These are phyloP conservation scores for Picochlorum sp. DNA, from an alignment of 139 green algal species.

Conservation along the genomic window DNA sequence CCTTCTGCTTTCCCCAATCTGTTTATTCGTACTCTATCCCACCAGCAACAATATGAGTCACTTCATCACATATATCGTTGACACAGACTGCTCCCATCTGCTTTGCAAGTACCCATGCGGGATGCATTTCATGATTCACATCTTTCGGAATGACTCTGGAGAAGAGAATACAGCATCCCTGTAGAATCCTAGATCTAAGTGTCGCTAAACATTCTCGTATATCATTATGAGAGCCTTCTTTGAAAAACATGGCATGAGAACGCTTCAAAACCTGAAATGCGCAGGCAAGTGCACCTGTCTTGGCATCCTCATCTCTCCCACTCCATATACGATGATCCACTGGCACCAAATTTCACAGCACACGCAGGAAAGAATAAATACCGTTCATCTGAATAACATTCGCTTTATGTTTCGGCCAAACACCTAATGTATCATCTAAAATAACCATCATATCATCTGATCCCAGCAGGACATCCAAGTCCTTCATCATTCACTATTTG, in stretches of 20 bases:
- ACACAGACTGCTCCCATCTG: constrained; percentile 62
- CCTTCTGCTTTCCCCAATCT: constrained; percentile 28
- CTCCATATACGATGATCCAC: constrained; percentile 44
- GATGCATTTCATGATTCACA: constrained; percentile 41
- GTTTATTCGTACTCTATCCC: constrained; percentile 38
- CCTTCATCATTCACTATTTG: constrained; percentile 52
- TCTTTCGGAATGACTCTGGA: constrained; percentile 57
- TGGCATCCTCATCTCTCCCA: constrained; percentile 46
- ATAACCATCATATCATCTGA: constrained; percentile 67
- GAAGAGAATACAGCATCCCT: constrained; percentile 57
- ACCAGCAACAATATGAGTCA: constrained; percentile 62
- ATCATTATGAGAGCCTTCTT: constrained; percentile 11
- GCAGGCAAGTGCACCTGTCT: constrained; percentile 37
- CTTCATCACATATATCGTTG: constrained; percentile 1
- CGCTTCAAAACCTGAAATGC: constrained; percentile 38
- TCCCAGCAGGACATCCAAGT: constrained; percentile 83
- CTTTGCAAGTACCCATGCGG: constrained; percentile 62
- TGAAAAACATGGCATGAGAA: constrained; percentile 48
- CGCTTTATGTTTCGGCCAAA: constrained; percentile 71
- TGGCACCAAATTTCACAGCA: constrained; percentile 28
- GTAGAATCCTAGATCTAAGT: constrained; percentile 30
- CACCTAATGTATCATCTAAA: constrained; percentile 80
- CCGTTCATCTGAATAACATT: constrained; percentile 77
- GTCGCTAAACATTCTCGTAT: constrained; percentile 31
- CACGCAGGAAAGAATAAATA: constrained; percentile 87